phyloP scores from a whole-genome alignment of 2,329 filamentous ascomycete species.

The Beauveria caledonica region DNA sequence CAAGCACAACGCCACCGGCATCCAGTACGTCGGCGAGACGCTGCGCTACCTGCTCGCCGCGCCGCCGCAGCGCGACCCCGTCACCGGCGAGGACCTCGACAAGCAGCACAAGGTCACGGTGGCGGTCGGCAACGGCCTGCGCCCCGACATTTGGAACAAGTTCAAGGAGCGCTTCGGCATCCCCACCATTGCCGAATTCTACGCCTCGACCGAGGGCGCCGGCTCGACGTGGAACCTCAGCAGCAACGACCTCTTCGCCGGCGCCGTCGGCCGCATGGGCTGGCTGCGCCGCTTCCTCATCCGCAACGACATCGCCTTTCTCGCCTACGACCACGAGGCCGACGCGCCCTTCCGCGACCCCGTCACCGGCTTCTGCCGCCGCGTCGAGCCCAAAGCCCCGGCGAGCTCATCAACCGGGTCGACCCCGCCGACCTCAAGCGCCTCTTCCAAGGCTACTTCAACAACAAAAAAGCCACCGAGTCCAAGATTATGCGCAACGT shows the following conservation, averaged over 20 bases:
- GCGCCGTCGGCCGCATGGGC: slow-evolving; percentile 70
- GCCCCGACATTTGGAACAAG: slow-evolving; percentile 75
- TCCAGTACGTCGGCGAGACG: slow-evolving; percentile 86
- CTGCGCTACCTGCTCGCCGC: slow-evolving; percentile 72
- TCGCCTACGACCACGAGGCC: slow-evolving; percentile 63
- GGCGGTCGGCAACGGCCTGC: slow-evolving; percentile 77
- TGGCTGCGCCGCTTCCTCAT: slow-evolving; percentile 49
- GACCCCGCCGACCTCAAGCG: slow-evolving; percentile 54
- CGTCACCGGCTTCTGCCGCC: slow-evolving; percentile 59
- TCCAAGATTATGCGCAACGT: slow-evolving; percentile 69
- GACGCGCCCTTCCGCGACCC: slow-evolving; percentile 61
- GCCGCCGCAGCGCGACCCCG: slow-evolving; percentile 51
- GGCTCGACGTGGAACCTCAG: slow-evolving; percentile 64
- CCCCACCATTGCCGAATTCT: slow-evolving; percentile 68
- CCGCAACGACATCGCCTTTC: slow-evolving; percentile 44
- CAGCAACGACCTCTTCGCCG: slow-evolving; percentile 63
- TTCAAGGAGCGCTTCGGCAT: slow-evolving; percentile 79
- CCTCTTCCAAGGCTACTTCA: slow-evolving; percentile 76
- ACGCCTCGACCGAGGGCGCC: slow-evolving; percentile 67
- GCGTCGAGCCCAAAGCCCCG: slow-evolving; percentile 53
- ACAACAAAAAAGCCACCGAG: slow-evolving; percentile 60
- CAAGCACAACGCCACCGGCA: slow-evolving; percentile 60
- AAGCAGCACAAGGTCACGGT: slow-evolving; percentile 62
- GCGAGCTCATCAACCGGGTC: slow-evolving; percentile 68
- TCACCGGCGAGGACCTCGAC: slow-evolving; percentile 61